Evolutionary conservation across 129 eudicot species (phyloP).

Genomic region (Kitagawia praeruptora): DNA sequence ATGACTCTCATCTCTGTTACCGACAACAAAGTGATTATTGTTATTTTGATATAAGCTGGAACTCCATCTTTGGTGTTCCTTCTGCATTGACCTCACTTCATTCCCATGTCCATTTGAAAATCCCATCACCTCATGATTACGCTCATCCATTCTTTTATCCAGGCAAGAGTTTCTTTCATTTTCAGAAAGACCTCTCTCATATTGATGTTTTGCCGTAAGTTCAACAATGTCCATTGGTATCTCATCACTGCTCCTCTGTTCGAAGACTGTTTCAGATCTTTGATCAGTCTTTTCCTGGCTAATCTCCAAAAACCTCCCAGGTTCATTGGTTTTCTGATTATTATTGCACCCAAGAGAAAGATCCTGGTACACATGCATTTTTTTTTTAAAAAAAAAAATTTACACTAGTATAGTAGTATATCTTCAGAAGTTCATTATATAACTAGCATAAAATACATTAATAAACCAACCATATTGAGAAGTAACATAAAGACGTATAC

Average conservation of each 20-base stretch:
- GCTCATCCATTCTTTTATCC: background rate
- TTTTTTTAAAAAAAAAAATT: background rate
- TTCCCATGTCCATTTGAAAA: constrained; percentile 18
- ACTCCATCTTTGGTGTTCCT: constrained; percentile 20
- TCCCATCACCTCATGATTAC: constrained; percentile 3
- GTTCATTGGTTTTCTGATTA: constrained; percentile 25
- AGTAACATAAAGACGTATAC: background rate
- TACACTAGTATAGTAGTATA: background rate
- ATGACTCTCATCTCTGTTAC: constrained; percentile 13
- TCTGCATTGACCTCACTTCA: constrained; percentile 18
- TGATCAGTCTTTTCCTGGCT: constrained; percentile 24
- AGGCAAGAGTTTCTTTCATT: constrained; percentile 13
- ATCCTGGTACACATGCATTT: constrained; percentile 25
- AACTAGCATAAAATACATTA: background rate
- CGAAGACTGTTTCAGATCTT: constrained; percentile 25
- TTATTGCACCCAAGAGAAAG: constrained; percentile 27
- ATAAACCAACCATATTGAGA: background rate
- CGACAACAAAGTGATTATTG: constrained; percentile 7
- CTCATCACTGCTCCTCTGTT: constrained; percentile 46
- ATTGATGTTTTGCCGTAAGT: constrained; percentile 67
- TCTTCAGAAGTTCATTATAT: background rate
- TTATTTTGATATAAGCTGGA: constrained; percentile 16
- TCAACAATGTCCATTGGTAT: constrained; percentile 68
- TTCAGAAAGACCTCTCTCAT: constrained; percentile 43
- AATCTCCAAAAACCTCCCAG: constrained; percentile 24